A percentile compares a stretch with the other conserved stretches of the same genome.
phyloP scores from a whole-genome alignment of 2,329 filamentous ascomycete species.

The Cladosporium phlei region DNA sequence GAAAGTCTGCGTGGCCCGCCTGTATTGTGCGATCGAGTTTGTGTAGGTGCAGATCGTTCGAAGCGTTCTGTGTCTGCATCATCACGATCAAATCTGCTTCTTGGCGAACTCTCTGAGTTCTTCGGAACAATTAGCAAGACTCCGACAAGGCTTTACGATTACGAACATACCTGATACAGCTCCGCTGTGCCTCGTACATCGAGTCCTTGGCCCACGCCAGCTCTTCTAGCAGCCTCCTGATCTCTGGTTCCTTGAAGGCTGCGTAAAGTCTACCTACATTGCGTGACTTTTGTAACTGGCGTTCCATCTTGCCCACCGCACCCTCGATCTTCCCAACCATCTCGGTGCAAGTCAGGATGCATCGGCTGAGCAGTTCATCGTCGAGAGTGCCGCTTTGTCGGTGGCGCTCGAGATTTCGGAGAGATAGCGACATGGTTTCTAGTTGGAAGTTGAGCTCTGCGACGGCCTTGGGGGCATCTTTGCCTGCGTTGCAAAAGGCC shows the following conservation, averaged over 20 bases:
- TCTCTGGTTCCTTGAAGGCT: constrained; percentile 13
- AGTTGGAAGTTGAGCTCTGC: constrained; percentile 2
- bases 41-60: no score
- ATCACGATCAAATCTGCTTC: no score
- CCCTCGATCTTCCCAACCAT: background rate
- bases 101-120: no score
- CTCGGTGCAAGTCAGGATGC: constrained; percentile 1
- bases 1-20: no score
- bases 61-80: background rate
- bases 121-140: no score
- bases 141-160: no score
- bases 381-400: background rate
- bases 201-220: constrained; percentile 13
- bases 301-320: constrained; percentile 1
- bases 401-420: constrained; percentile 9
- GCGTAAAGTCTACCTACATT: constrained; percentile 4
- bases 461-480: constrained; percentile 7
- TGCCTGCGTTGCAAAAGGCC: constrained; percentile 13
- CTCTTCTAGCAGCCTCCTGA: constrained; percentile 6
- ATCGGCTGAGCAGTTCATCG: constrained; percentile 9
- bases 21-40: no score
- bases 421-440: constrained; percentile 8
- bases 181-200: constrained; percentile 3
- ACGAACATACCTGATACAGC: no score
- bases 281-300: background rate